Evolutionary conservation across 2,329 filamentous ascomycete genomes (phyloP), one percentile per base, ranked within the genome.

Genomic region (Beauveria caledonica): DNA sequence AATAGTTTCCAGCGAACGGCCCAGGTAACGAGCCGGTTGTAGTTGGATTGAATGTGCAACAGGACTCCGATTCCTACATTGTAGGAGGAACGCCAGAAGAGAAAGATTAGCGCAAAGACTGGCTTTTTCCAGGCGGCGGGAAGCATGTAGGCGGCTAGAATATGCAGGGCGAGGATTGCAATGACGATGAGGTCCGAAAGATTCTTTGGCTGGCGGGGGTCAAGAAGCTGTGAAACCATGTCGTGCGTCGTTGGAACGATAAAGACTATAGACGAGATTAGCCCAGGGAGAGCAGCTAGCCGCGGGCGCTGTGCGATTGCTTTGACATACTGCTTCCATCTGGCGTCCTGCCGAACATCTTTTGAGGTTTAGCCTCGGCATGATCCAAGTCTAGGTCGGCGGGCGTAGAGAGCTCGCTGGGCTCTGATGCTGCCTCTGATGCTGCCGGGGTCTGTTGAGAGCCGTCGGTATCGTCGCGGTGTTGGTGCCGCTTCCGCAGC

Each of bases 191-290:
- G 76, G 74, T 99, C 94, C 63, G 92, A 94, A 44, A 95, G 73
- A 72, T 97, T 97, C 80, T 99, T 99, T 58, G 94, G 92, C 72
- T 97, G 89, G 66, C 89, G 89, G 56, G 94, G 94, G 68, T 95
- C 94, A 67, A 99, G 85, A 60, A 99, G 83, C 77, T 97, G 94
- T 56, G 93, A 96, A 67, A 99, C 93, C 94, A 99, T 97, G 77
- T 99, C 94, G 80, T 97, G 92, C 60, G 94, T 99, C 64, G 91
- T 87, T 52, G 94, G 94, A 59, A 99, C 94, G 62, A 91, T 88
- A 72, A 99, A 99, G 68, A 96, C 94, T 97, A 69, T 52, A 65
- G 44, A 48, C 21, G 8, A 21, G 7, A 59, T 62, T 62, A 59
- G 62, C 62, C 56, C 63, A 51, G 40, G 9, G 57, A 39, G 23